These are phyloP conservation scores for Collybiopsis confluens DNA, from an alignment of 768 basidiomycete genomes.

Conservation along the genomic window DNA sequence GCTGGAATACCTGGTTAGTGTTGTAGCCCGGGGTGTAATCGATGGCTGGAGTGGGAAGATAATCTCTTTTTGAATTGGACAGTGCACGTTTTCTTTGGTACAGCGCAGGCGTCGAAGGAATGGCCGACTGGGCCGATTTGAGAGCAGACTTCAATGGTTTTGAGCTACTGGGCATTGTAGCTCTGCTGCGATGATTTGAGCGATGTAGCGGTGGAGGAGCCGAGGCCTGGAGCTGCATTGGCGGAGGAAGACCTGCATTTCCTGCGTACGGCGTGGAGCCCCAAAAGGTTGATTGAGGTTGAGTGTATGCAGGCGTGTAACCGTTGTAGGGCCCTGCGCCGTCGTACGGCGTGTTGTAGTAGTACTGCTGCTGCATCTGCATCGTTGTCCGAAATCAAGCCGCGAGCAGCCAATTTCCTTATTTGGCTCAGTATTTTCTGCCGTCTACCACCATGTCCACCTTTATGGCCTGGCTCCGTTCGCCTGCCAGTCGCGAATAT, in stretches of 20 bases:
- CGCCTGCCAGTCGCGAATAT: slow-evolving; percentile 88
- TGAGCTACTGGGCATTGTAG: slow-evolving; percentile 18
- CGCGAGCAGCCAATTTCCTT: too few relatives aligned
- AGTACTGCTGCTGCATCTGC: slow-evolving; percentile 5
- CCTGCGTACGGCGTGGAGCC: slow-evolving; percentile 30
- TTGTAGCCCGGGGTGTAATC: neutral
- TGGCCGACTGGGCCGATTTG: neutral
- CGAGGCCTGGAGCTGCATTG: slow-evolving; percentile 19
- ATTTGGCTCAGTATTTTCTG: too few relatives aligned
- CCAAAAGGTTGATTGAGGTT: slow-evolving; percentile 25
- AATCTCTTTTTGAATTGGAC: slow-evolving; percentile 2
- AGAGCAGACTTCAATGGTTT: neutral
- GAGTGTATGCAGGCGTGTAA: slow-evolving; percentile 10
- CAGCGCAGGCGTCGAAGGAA: neutral
- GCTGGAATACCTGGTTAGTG: neutral
- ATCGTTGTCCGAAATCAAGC: too few relatives aligned
- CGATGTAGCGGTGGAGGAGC: slow-evolving; percentile 19
- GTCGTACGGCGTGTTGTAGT: neutral
- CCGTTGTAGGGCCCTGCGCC: neutral
- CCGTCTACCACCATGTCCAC: slow-evolving; percentile 47
- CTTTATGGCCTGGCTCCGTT: slow-evolving; percentile 86
- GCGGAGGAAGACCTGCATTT: slow-evolving; percentile 1
- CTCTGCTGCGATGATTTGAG: slow-evolving; percentile 30
- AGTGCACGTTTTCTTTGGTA: slow-evolving; percentile 4
- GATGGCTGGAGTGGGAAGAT: neutral